Evolutionary conservation across 306 rosid genomes (phyloP), one percentile per base, ranked within the genome.

Genomic region (Alnus rubra): DNA sequence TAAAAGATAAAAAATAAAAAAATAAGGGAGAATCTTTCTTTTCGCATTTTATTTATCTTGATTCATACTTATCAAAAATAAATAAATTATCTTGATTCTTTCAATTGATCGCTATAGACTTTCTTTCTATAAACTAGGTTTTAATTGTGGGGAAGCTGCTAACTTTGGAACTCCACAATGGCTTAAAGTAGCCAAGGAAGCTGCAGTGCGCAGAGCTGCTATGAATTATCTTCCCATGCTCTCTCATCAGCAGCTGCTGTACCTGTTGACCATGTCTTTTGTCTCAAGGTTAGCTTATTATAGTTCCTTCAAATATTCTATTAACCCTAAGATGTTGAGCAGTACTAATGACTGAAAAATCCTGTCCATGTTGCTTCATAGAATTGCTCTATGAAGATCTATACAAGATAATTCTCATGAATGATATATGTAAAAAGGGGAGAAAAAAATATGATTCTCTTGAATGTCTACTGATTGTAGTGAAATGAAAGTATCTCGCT

Each of bases 181-280:
- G 99, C 98, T 95, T 73, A 82, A 79, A 71, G 92, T 95, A 82
- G 99, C 99, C 79, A 95, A 88, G 83, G 99, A 91, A 83, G 99
- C 99, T 71, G 99, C 99, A 12, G 94, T 93, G n/a, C 97, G 99
- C 28, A 91, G 99, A 87, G 99, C 99, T 83, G 94, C 96, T 15
- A 95, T 95, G 99, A 91, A 90, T 82, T 89, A 93, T 89, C 98
- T 93, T 88, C 99, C 99, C 72, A 95, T 95, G 99, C 99, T 95
- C 47, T 95, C 99, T 69, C 98, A 95, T 86, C 99, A 95, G 92
- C 99, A 95, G 76, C 86, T 95, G 80, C 91, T 95, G 75, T 93
- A 95, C 93, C 88, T 93, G 76, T 89, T 92, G 84, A 93, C 99
- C 45, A 93, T 95, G 98, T 93, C 98, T 81, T 95, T 93, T 83